phyloP scores from a whole-genome alignment of 768 basidiomycete species.

The Phaffia australis region DNA sequence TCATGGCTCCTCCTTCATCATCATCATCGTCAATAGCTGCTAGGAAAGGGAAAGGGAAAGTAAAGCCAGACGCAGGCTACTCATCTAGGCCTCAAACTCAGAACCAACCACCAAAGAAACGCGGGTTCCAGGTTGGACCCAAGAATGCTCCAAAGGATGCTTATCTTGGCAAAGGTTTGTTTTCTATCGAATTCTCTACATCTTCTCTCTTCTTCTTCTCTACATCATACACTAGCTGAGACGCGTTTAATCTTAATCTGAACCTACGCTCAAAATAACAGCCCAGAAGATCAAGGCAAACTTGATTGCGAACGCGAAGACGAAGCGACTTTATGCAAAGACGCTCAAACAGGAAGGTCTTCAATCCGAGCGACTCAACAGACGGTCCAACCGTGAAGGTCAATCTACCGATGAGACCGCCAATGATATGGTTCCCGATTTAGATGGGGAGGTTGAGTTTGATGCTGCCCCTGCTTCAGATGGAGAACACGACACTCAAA shows the following conservation, averaged over 20 bases:
- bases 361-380: constrained; percentile 9
- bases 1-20: no score
- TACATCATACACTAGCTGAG: background rate
- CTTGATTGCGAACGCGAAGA: constrained; percentile 25
- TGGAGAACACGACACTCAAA: background rate
- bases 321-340: constrained; percentile 22
- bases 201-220: background rate
- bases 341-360: constrained; percentile 23
- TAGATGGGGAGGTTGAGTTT: background rate
- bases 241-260: background rate
- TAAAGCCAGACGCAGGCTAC: no score
- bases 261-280: background rate
- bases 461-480: constrained; percentile 4
- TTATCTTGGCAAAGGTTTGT: constrained; percentile 39
- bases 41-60: no score
- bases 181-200: background rate
- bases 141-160: constrained; percentile 36
- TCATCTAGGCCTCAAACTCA: no score
- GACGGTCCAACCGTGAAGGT: background rate
- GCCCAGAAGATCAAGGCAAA: constrained; percentile 24
- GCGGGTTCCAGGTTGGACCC: constrained; percentile 38
- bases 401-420: background rate
- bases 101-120: constrained; percentile 16
- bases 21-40: no score
- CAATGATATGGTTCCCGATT: background rate